A percentile compares a stretch with the other conserved stretches of the same genome.
Evolutionary conservation across 1,284 basidiomycete genomes (phyloP).

Genomic region (Cryptococcus floricola): DNA sequence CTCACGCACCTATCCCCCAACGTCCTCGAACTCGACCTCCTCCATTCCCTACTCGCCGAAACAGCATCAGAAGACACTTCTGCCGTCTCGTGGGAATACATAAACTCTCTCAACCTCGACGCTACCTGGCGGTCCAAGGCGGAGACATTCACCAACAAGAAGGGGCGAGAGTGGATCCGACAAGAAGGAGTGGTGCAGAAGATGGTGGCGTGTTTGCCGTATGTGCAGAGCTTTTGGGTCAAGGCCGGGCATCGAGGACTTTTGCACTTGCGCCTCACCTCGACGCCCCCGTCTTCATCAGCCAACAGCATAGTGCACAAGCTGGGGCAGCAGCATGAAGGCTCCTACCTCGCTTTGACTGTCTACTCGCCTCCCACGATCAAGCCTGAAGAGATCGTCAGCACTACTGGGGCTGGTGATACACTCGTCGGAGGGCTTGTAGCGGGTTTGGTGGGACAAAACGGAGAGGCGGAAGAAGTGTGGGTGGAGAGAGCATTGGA

Average conservation of each 20-base stretch:
- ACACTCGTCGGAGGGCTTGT: constrained; percentile 72
- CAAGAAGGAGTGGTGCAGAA: constrained; percentile 69
- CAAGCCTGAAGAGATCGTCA: constrained; percentile 54
- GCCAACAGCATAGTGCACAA: constrained; percentile 6
- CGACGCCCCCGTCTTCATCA: not conserved
- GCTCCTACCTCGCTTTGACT: constrained; percentile 53
- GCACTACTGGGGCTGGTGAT: constrained; percentile 88
- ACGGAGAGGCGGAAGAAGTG: constrained; percentile 10
- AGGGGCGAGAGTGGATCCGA: constrained; percentile 60
- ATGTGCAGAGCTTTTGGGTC: constrained; percentile 73
- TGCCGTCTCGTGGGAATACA: constrained; percentile 27
- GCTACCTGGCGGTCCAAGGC: constrained; percentile 63
- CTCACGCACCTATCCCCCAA: constrained; percentile 75
- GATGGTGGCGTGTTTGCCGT: constrained; percentile 72
- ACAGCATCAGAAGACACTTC: not conserved
- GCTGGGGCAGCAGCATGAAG: constrained; percentile 11
- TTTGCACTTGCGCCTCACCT: constrained; percentile 34
- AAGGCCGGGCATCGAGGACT: constrained; percentile 67
- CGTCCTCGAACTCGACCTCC: constrained; percentile 64
- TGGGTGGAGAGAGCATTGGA: constrained; percentile 33
- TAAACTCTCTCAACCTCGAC: constrained; percentile 62
- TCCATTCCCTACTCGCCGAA: constrained; percentile 54
- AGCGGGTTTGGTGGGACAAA: constrained; percentile 30
- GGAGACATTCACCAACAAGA: constrained; percentile 57
- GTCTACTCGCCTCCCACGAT: constrained; percentile 64